Conservation (phyloP, 2,329 filamentous ascomycete species). For the Trichoderma hamatum region DNA sequence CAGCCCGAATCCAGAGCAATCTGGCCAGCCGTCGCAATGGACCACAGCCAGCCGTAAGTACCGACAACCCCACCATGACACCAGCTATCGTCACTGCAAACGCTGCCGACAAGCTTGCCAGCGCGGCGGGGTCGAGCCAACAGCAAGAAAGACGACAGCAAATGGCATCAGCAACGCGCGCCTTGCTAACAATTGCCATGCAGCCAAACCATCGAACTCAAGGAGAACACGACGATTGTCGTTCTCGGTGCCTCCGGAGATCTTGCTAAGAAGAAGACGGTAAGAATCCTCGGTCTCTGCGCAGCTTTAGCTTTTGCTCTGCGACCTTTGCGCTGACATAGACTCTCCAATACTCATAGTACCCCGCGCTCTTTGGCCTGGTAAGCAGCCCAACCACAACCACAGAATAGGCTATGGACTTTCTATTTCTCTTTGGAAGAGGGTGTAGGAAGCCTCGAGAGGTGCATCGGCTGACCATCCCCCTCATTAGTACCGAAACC, state of each 20-base stretch:
- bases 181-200: constrained; percentile 26
- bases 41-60: constrained; percentile 25
- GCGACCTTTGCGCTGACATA: constrained; percentile 23
- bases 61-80: constrained; percentile 28
- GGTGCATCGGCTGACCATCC: constrained; percentile 26
- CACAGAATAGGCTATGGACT: background rate
- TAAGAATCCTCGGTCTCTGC: constrained; percentile 47
- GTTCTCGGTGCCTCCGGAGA: constrained; percentile 97
- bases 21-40: constrained; percentile 28
- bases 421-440: background rate
- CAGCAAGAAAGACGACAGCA: background rate
- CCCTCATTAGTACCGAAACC: constrained; percentile 86
- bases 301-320: constrained; percentile 26
- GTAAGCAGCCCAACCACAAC: constrained; percentile 60
- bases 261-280: constrained; percentile 99
- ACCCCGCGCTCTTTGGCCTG: constrained; percentile 94
- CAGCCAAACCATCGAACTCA: constrained; percentile 84
- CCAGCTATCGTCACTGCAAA: constrained; percentile 25
- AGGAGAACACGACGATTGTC: constrained; percentile 96
- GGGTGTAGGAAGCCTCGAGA: background rate
- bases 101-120: constrained; percentile 15
- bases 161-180: background rate
- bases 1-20: constrained; percentile 10
- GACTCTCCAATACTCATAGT: constrained; percentile 54
- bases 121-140: constrained; percentile 24